These are phyloP conservation scores for Epithele typhae DNA, from an alignment of 768 basidiomycete genomes.

Conservation along the genomic window DNA sequence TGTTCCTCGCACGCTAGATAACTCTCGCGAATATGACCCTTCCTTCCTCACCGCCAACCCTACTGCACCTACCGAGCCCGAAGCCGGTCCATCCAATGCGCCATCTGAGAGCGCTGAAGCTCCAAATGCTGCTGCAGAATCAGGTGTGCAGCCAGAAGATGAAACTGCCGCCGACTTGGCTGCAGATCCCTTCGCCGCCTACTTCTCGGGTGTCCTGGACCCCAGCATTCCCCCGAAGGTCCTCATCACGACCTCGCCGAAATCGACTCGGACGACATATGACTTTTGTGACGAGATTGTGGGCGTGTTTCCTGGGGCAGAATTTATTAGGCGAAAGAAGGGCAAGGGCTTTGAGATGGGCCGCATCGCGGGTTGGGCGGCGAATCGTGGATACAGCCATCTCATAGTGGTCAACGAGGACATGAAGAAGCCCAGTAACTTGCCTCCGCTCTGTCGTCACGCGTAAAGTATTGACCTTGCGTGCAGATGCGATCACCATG, in stretches of 20 bases:
- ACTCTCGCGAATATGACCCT: slow-evolving; percentile 82
- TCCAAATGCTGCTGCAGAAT: slow-evolving; percentile 24
- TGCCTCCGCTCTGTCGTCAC: slow-evolving; percentile 5
- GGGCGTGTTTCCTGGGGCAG: slow-evolving; percentile 87
- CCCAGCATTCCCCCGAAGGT: slow-evolving; percentile 79
- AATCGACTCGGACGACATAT: slow-evolving; percentile 84
- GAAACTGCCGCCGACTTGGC: slow-evolving; percentile 68
- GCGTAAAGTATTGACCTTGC: not conserved
- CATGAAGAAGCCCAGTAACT: slow-evolving; percentile 86
- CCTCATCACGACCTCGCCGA: slow-evolving; percentile 85
- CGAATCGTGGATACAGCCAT: slow-evolving; percentile 82
- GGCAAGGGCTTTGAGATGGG: slow-evolving; percentile 91
- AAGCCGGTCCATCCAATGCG: slow-evolving; percentile 14
- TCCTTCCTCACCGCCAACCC: slow-evolving; percentile 58
- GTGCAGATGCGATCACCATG: slow-evolving; percentile 85
- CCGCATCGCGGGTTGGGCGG: slow-evolving; percentile 89
- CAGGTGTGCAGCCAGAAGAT: slow-evolving; percentile 35
- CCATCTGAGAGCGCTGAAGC: slow-evolving; percentile 19
- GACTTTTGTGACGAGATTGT: slow-evolving; percentile 91
- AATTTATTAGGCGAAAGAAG: slow-evolving; percentile 82
- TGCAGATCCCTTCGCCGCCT: slow-evolving; percentile 73
- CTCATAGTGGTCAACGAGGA: slow-evolving; percentile 94
- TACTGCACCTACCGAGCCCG: slow-evolving; percentile 11
- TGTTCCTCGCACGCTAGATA: slow-evolving; percentile 89
- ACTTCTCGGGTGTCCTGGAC: slow-evolving; percentile 65